Base-by-base conservation (phyloP, 2,329 filamentous ascomycete species). In the Decorospora gaudefroyi region DNA sequence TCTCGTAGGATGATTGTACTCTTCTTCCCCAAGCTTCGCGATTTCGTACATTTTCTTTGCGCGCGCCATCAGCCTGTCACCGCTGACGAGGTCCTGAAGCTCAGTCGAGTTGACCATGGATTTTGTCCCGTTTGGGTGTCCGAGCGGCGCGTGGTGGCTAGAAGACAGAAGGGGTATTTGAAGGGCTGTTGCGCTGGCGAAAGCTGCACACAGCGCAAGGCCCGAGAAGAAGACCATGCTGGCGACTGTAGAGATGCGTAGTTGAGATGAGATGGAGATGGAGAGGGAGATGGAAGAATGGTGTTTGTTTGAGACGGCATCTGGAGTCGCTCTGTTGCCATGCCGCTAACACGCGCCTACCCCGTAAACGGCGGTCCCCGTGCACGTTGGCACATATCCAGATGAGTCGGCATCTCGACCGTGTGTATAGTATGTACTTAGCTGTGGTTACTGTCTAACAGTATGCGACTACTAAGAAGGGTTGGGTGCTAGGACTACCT, bases 1-100 rank as follows among this genome's bases (percentile, higher is more conserved):
- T 48, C 69, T 64, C 6, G 73, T 68, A n/a, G 73, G 74, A 31
- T 71, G 70, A 37, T 74, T 71, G 57, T 73, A 72, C 30, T 71
- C 72, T 7, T 57, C 55, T 8, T 71, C 67, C 4, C 71, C 68
- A 32, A 74, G 64, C 48, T 74, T 74, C 3, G 72, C 73, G 28
- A 73, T 69, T 40, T 69, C 62, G 35, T 69, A 72, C 35, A 74
- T 46, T 49, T 68, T 64, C 53, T 69, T 64, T 6, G 68, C 62
- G 19, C 66, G 59, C 9, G 42, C 42, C 41, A 68, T 53, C 19
- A 72, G 46, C 15, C 61, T 55, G 10, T 71, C 62, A 11, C 59
- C 59, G 11, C 64, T 69, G 51, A 72, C 67, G 34, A 67, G 55
- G 32, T 65, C 59, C 29, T 70, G 67, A 16, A 72, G 57, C 32